These are phyloP conservation scores for Colletotrichum destructivum DNA, from an alignment of 2,329 filamentous ascomycete genomes.

Conservation along the genomic window DNA sequence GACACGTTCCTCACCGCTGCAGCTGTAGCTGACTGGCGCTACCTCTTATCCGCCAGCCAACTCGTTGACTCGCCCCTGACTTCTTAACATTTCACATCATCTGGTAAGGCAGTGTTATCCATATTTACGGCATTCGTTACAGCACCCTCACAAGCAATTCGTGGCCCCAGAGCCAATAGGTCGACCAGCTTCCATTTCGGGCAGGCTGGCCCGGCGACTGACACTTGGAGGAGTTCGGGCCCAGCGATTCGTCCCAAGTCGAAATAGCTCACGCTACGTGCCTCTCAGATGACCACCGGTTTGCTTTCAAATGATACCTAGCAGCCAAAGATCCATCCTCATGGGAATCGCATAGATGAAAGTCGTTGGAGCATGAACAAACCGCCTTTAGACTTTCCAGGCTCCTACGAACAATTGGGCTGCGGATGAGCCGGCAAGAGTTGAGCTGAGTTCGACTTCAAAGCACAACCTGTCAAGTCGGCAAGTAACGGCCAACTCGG, in stretches of 20 bases:
- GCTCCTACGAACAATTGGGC: not conserved
- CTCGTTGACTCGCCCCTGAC: not conserved
- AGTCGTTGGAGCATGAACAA: slow-evolving; percentile 13
- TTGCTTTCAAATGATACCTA: not conserved
- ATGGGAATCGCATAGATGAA: slow-evolving; percentile 6
- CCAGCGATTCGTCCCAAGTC: slow-evolving; percentile 14
- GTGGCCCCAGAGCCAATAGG: not conserved
- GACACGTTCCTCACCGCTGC: slow-evolving; percentile 1
- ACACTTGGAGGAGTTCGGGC: slow-evolving; percentile 4
- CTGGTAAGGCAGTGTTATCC: slow-evolving; percentile 15
- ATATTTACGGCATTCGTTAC: slow-evolving; percentile 19
- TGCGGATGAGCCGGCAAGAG: slow-evolving; percentile 32
- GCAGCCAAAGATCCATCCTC: not conserved
- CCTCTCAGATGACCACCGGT: slow-evolving; percentile 5
- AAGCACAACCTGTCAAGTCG: slow-evolving; percentile 19
- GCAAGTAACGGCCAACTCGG: slow-evolving; percentile 12
- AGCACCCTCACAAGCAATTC: slow-evolving; percentile 8
- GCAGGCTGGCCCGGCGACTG: slow-evolving; percentile 9
- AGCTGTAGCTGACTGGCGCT: not conserved
- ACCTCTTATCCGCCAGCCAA: not conserved
- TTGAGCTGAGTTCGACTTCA: slow-evolving; percentile 8
- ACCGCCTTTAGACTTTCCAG: slow-evolving; percentile 12
- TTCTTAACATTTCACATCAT: not conserved
- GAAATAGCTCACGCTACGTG: slow-evolving; percentile 18
- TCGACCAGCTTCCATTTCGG: slow-evolving; percentile 4